Base-by-base conservation (phyloP, 2,329 filamentous ascomycete species). In the Parafenestella ontariensis region DNA sequence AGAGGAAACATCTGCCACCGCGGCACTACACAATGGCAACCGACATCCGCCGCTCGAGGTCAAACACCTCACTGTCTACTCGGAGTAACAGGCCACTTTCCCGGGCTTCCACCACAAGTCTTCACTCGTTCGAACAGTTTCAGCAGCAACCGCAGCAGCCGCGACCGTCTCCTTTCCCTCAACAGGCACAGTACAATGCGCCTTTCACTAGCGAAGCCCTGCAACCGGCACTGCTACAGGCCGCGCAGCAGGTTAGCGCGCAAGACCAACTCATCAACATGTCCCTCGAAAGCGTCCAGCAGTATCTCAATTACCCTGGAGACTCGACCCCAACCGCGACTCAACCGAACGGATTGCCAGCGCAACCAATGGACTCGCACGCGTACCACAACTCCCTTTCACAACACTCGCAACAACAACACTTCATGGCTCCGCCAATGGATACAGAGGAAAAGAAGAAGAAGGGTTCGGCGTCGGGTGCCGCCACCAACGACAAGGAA, bases 401-500 rank as follows among this genome's bases (percentile, higher is more conserved):
- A 5, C 63, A 65, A 48, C 65, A 63, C 13, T 53, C 64, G 9
- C 66, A 68, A 18, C 62, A 61, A 28, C 66, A 71, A 34, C 64
- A 61, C 24, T 68, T 66, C 44, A 61, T 67, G 56, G 59, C 70
- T 5, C 65, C 62, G 20, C 64, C 66, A 4, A 52, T 69, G 37
- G 68, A 77, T 34, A 64, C 68, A 4, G 78, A 81, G 23, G 78
- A 79, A 23, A 78, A 79, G 65, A 80, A 82, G 34, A 77, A 82
- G 29, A 89, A 85, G 73, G 81, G 85, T 24, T 76, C 79, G n/a
- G 82, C 85, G 24, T 83, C 87, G 44, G 87, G 89, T 15, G 92
- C 87, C 59, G 89, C 89, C 2, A 91, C 91, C 61, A 93, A 93
- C 65, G 90, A 93, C 73, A 82, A 90, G 54, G 90, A 94, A 73